A percentile compares a stretch with the other conserved stretches of the same genome.
These are phyloP conservation scores for Trichophyton verrucosum DNA, from an alignment of 2,329 filamentous ascomycete species.

Conservation along the genomic window DNA sequence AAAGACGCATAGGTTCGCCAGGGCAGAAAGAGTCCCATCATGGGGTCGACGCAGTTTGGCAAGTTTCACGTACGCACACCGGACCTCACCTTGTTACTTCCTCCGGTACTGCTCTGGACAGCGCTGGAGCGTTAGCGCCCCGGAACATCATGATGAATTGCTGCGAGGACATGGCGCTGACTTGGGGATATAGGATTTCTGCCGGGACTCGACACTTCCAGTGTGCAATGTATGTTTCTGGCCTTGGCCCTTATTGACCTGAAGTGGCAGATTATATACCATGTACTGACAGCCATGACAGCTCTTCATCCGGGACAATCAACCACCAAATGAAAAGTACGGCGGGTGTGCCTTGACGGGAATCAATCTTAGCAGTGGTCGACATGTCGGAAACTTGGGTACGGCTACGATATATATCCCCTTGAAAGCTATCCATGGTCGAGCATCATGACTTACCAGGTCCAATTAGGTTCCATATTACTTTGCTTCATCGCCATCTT, in stretches of 20 bases:
- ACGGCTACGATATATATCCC: constrained; percentile 23
- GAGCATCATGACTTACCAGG: not conserved
- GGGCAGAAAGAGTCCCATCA: constrained; percentile 16
- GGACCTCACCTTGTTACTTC: not conserved
- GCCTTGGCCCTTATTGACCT: not conserved
- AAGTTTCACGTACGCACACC: constrained; percentile 42
- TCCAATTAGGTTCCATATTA: constrained; percentile 63
- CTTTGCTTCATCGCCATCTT: constrained; percentile 66
- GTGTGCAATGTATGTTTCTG: constrained; percentile 62
- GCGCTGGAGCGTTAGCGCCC: not conserved
- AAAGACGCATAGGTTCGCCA: not conserved
- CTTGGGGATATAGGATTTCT: constrained; percentile 51
- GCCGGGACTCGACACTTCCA: constrained; percentile 69
- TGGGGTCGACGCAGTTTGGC: constrained; percentile 45
- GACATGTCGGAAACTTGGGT: constrained; percentile 73
- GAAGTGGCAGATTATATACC: not conserved
- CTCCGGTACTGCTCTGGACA: not conserved
- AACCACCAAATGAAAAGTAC: constrained; percentile 48
- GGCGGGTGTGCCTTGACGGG: constrained; percentile 64
- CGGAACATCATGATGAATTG: not conserved
- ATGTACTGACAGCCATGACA: constrained; percentile 25
- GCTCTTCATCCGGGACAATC: constrained; percentile 52
- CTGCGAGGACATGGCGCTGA: constrained; percentile 3
- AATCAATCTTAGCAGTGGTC: constrained; percentile 54
- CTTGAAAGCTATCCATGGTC: not conserved